phyloP scores from a whole-genome alignment of 129 eudicot genomes.

The Ambrosia trifida region DNA sequence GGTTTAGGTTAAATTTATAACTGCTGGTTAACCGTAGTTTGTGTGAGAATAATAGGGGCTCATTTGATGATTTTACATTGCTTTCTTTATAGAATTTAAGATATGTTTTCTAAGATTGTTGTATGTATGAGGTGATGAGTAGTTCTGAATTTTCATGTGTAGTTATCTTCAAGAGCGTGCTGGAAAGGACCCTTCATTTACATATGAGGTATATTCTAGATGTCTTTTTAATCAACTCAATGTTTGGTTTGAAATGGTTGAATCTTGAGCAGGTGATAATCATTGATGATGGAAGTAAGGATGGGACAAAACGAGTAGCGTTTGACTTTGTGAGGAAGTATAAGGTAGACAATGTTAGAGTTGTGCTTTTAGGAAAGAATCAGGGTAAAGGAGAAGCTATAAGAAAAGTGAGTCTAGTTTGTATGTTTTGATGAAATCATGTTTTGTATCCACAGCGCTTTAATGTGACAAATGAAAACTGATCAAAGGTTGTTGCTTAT shows the following conservation, averaged over 20 bases:
- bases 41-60: not conserved
- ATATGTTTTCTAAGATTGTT: not conserved
- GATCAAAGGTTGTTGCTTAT: constrained; percentile 72
- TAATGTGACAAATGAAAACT: constrained; percentile 30
- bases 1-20: not conserved
- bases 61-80: not conserved
- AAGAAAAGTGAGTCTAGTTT: constrained; percentile 83
- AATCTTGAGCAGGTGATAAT: constrained; percentile 63
- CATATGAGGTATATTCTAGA: constrained; percentile 60
- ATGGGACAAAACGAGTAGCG: constrained; percentile 79
- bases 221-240: not conserved
- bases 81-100: not conserved
- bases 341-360: constrained; percentile 79
- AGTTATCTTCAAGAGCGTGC: constrained; percentile 85
- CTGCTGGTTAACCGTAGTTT: not conserved
- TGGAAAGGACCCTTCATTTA: constrained; percentile 60
- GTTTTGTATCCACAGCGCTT: not conserved
- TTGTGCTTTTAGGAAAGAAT: constrained; percentile 89
- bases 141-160: constrained; percentile 26
- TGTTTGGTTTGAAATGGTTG: not conserved
- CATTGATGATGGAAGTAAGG: constrained; percentile 91
- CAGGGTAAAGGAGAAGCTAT: constrained; percentile 99
- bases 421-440: constrained; percentile 3
- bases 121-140: constrained; percentile 7
- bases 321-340: constrained; percentile 77